These are phyloP conservation scores for Astrocystis sublimbata DNA, from an alignment of 495 filamentous ascomycete genomes.

Conservation along the genomic window DNA sequence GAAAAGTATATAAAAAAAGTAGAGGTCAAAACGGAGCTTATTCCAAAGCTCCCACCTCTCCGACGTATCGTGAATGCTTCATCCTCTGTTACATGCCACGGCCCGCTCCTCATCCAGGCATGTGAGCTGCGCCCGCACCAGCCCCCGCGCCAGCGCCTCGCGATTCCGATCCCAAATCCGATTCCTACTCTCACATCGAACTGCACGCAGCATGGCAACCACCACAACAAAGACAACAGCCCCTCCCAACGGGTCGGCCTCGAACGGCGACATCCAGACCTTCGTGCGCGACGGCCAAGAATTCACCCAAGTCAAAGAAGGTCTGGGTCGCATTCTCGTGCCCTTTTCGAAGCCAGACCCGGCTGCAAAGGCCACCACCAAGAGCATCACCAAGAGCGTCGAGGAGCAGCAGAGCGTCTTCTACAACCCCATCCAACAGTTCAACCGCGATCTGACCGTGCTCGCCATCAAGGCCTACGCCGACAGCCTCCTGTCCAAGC, in stretches of 20 bases:
- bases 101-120: constrained; percentile 11
- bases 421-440: constrained; percentile 98
- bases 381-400: constrained; percentile 33
- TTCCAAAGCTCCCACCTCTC: too few species aligned
- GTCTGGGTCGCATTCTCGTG: constrained; percentile 48
- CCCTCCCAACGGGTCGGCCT: constrained; percentile 15
- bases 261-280: constrained; percentile 35
- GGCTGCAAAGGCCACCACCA: constrained; percentile 22
- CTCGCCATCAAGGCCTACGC: constrained; percentile 84
- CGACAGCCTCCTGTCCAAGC: constrained; percentile 62
- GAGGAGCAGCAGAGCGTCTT: constrained; percentile 75
- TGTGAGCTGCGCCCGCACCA: constrained; percentile 19
- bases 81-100: not conserved
- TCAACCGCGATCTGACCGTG: constrained; percentile 93
- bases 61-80: constrained; percentile 21
- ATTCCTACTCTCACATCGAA: constrained; percentile 20
- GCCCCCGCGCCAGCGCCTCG: too few species aligned
- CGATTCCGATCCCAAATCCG: too few species aligned
- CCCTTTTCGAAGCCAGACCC: constrained; percentile 37
- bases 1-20: too few species aligned
- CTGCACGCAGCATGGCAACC: constrained; percentile 24
- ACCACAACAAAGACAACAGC: too few species aligned
- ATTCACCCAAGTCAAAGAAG: constrained; percentile 48
- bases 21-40: too few species aligned
- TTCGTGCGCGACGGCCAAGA: constrained; percentile 40